Evolutionary conservation across 2,329 filamentous ascomycete species (phyloP).

Genomic region (Claviceps lovelessii): DNA sequence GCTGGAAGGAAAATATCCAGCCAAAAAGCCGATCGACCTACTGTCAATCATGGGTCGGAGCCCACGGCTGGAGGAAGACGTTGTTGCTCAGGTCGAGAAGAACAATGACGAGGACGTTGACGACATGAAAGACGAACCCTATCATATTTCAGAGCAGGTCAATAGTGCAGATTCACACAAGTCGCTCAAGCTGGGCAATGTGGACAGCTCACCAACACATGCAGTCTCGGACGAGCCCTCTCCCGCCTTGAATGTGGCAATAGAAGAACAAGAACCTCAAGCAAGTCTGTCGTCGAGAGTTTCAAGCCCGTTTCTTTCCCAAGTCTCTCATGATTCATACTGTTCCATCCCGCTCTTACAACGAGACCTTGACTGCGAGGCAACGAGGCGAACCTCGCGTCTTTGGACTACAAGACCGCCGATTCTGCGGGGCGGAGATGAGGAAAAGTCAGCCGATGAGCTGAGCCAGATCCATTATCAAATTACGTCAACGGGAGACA

Average conservation of each 20-base stretch:
- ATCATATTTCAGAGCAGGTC: too few relatives aligned
- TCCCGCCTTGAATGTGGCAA: slow-evolving; percentile 6
- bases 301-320: slow-evolving; percentile 36
- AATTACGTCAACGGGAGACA: slow-evolving; percentile 12
- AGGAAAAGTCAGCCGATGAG: slow-evolving; percentile 15
- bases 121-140: neutral
- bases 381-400: slow-evolving; percentile 16
- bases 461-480: slow-evolving; percentile 7
- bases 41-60: slow-evolving; percentile 17
- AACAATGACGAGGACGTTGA: neutral
- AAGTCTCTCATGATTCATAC: slow-evolving; percentile 59
- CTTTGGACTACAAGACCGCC: slow-evolving; percentile 44
- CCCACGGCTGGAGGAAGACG: slow-evolving; percentile 2
- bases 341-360: slow-evolving; percentile 65
- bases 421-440: slow-evolving; percentile 35
- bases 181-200: neutral
- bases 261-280: slow-evolving; percentile 9
- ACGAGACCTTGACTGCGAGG: slow-evolving; percentile 43
- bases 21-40: slow-evolving; percentile 33
- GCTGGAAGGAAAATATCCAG: slow-evolving; percentile 66
- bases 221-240: neutral
- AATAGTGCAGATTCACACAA: neutral
- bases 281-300: slow-evolving; percentile 19
- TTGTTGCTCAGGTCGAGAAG: neutral
- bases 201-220: slow-evolving; percentile 2